Percentiles rank a stretch among this genome's conserved stretches.
Evolutionary conservation across 2,329 filamentous ascomycete species (phyloP).

Genomic region (Colletotrichum eremochloae): DNA sequence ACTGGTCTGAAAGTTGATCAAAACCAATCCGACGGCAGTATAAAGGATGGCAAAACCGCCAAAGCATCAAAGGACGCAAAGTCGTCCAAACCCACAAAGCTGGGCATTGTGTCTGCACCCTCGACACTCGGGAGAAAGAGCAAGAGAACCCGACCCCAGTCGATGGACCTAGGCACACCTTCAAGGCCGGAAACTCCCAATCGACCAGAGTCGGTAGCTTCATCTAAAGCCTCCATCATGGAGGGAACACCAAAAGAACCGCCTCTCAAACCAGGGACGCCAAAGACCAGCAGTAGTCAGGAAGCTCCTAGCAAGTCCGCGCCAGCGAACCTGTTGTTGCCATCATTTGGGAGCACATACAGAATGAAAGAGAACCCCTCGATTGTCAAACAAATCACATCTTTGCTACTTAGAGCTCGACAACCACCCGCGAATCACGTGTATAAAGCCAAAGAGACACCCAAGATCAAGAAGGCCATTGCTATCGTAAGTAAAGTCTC

Average conservation of each 20-base stretch:
- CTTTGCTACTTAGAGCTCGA: slow-evolving; percentile 68
- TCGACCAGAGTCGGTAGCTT: slow-evolving; percentile 49
- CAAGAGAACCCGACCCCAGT: slow-evolving; percentile 62
- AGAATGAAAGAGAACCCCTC: slow-evolving; percentile 75
- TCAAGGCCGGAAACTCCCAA: slow-evolving; percentile 52
- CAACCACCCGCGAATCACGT: slow-evolving; percentile 77
- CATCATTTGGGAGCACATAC: slow-evolving; percentile 78
- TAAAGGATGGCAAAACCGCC: slow-evolving; percentile 49
- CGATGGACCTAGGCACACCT: slow-evolving; percentile 61
- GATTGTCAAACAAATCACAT: slow-evolving; percentile 75
- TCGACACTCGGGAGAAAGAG: slow-evolving; percentile 53
- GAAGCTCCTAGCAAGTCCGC: slow-evolving; percentile 57
- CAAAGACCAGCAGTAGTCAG: slow-evolving; percentile 44
- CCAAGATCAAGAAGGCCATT: slow-evolving; percentile 84
- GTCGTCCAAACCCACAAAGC: slow-evolving; percentile 42
- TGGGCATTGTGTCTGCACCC: slow-evolving; percentile 46
- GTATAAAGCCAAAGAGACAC: slow-evolving; percentile 75
- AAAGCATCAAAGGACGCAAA: slow-evolving; percentile 43
- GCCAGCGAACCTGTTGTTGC: slow-evolving; percentile 75
- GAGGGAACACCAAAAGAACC: slow-evolving; percentile 43
- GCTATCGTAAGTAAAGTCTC: slow-evolving; percentile 68
- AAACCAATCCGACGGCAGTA: slow-evolving; percentile 51
- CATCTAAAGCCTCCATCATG: slow-evolving; percentile 44
- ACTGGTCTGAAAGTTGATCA: slow-evolving; percentile 59
- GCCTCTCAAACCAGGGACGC: slow-evolving; percentile 31